A percentile compares a stretch with the other conserved stretches of the same genome.
Evolutionary conservation across 176 grass and related monocot genomes (phyloP).

Genomic region (Hyparrhenia diplandra): DNA sequence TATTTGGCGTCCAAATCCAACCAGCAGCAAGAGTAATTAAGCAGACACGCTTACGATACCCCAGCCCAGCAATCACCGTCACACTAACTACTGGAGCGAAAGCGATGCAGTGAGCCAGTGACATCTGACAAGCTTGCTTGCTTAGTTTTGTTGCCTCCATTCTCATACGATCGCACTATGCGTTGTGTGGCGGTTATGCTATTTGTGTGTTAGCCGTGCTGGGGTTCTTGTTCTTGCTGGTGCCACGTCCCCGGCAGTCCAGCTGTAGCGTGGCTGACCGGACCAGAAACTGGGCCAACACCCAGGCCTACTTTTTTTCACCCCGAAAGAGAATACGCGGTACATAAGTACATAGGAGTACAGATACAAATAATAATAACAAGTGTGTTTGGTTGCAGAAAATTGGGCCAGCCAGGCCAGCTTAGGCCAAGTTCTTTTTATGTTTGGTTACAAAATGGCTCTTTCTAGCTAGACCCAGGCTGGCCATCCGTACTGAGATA

Average conservation of each 20-base stretch:
- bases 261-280: conserved; percentile 10
- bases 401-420: no score
- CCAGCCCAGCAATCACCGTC: not conserved
- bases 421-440: no score
- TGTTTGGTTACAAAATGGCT: no score
- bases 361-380: no score
- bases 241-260: conserved; percentile 25
- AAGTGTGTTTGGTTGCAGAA: no score
- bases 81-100: not conserved
- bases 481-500: no score
- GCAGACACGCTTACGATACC: not conserved
- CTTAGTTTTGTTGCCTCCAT: not conserved
- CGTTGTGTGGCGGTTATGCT: not conserved
- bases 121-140: not conserved
- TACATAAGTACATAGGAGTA: no score
- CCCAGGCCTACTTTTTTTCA: no score
- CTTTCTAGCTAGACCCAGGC: no score
- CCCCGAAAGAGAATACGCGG: no score
- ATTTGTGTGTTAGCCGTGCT: not conserved
- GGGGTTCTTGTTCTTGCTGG: not conserved
- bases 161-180: not conserved
- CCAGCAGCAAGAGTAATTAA: not conserved
- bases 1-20: not conserved
- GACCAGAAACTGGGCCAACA: not conserved
- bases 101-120: not conserved